A percentile compares a stretch with the other conserved stretches of the same genome.
These are phyloP conservation scores for Porcisia hertigi DNA, from an alignment of 208 protist genomes.

Conservation along the genomic window DNA sequence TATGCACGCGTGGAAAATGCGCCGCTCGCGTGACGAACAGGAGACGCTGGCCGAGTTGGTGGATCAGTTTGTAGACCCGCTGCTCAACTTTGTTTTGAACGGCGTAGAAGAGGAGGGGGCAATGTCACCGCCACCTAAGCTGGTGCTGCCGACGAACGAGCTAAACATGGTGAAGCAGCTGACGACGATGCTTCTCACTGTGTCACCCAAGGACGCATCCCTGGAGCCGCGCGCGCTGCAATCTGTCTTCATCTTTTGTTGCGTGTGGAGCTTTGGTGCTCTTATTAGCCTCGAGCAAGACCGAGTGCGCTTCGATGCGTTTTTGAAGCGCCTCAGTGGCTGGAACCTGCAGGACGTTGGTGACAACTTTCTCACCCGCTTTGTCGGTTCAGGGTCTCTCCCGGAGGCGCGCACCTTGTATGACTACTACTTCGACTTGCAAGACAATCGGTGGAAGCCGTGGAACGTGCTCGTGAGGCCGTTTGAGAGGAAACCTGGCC, in stretches of 20 bases:
- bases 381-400: conserved; percentile 89
- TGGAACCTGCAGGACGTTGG: conserved; percentile 92
- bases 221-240: conserved; percentile 93
- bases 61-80: conserved; percentile 92
- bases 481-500: conserved; percentile 85
- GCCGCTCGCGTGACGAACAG: conserved; percentile 82
- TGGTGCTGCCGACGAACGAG: conserved; percentile 85
- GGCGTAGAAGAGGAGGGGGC: conserved; percentile 85
- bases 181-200: conserved; percentile 89
- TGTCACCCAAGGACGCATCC: conserved; percentile 68
- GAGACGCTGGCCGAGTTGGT: conserved; percentile 92
- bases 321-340: conserved; percentile 94
- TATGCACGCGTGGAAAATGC: conserved; percentile 92
- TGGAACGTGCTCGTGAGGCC: conserved; percentile 94
- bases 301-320: conserved; percentile 92
- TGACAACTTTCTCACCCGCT: conserved; percentile 90
- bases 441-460: conserved; percentile 93
- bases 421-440: conserved; percentile 97
- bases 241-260: conserved; percentile 94
- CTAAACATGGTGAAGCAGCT: conserved; percentile 96
- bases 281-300: conserved; percentile 79
- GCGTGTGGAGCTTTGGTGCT: conserved; percentile 97
- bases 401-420: conserved; percentile 95
- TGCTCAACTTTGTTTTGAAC: conserved; percentile 94
- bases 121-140: conserved; percentile 63